phyloP scores from a whole-genome alignment of 2,329 filamentous ascomycete species.

The Ascochyta viciae-villosae region DNA sequence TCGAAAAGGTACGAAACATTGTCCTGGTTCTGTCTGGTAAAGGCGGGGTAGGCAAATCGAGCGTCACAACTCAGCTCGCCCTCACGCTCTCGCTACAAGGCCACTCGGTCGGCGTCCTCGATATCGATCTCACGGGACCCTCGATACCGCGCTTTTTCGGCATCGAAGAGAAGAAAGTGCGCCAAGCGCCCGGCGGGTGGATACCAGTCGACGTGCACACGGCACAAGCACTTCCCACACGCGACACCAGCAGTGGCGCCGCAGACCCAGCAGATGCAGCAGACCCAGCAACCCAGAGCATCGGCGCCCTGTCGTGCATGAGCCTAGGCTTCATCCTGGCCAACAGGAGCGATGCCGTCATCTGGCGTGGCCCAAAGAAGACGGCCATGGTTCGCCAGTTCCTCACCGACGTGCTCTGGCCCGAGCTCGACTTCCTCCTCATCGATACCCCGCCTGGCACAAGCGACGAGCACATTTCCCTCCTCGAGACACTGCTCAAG shows the following conservation, averaged over 20 bases:
- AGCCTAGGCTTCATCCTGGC: constrained; percentile 90
- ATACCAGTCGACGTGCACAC: constrained; percentile 84
- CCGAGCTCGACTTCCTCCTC: constrained; percentile 83
- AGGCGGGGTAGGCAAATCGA: constrained; percentile 97
- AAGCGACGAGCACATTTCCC: constrained; percentile 94
- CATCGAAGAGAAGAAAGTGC: constrained; percentile 87
- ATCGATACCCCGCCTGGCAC: constrained; percentile 97
- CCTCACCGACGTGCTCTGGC: constrained; percentile 88
- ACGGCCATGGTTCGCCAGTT: constrained; percentile 99
- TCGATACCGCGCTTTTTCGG: constrained; percentile 95
- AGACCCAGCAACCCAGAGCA: constrained; percentile 31
- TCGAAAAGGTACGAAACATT: constrained; percentile 76
- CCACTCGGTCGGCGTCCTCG: constrained; percentile 90
- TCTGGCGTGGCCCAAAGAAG: constrained; percentile 98
- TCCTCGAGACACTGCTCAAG: constrained; percentile 78
- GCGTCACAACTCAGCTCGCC: constrained; percentile 94
- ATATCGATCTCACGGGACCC: constrained; percentile 94
- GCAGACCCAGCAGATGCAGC: constrained; percentile 4
- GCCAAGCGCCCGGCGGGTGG: constrained; percentile 91
- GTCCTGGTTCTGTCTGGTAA: constrained; percentile 91
- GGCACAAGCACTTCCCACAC: constrained; percentile 46
- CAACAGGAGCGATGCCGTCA: constrained; percentile 85
- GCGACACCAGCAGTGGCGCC: constrained; percentile 16
- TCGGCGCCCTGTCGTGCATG: constrained; percentile 81
- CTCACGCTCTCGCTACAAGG: constrained; percentile 85